Conservation (phyloP, 148 eudicot species). For the Beta vulgaris region DNA sequence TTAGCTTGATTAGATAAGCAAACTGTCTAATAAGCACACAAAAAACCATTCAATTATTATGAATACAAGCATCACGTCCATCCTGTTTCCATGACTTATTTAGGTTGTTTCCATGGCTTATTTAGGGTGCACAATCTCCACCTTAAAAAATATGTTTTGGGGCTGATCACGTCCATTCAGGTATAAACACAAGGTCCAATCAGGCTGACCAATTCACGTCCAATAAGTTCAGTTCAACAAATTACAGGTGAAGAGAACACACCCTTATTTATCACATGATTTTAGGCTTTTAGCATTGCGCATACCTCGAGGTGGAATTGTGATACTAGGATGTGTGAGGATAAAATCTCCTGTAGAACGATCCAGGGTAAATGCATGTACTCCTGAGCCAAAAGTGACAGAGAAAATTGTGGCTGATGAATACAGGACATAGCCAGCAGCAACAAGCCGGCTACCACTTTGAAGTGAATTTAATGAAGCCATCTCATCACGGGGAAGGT, state of each 20-base stretch:
- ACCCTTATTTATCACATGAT: constrained; percentile 7
- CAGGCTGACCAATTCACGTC: too few relatives aligned
- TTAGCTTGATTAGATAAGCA: not conserved
- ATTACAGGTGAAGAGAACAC: too few relatives aligned
- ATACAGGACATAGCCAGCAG: constrained; percentile 94
- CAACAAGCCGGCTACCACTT: constrained; percentile 73
- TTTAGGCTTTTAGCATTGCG: not conserved
- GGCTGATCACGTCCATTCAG: too few relatives aligned
- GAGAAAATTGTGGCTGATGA: constrained; percentile 95
- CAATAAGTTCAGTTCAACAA: too few relatives aligned
- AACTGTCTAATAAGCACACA: not conserved
- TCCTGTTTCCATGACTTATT: not conserved
- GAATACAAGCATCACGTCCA: not conserved
- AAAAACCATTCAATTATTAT: not conserved
- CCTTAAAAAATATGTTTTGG: too few relatives aligned
- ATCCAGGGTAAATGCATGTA: constrained; percentile 78
- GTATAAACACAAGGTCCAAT: too few relatives aligned
- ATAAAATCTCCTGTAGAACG: constrained; percentile 84
- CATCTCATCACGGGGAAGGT: constrained; percentile 68
- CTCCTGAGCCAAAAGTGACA: constrained; percentile 81
- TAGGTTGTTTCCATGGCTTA: too few relatives aligned
- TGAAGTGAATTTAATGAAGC: constrained; percentile 79
- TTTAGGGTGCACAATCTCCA: too few relatives aligned
- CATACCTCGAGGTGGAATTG: constrained; percentile 82
- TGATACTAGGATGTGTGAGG: constrained; percentile 71